A percentile compares a stretch with the other conserved stretches of the same genome.
phyloP scores from a whole-genome alignment of 148 eudicot genomes.

The Camellia granthamiana region DNA sequence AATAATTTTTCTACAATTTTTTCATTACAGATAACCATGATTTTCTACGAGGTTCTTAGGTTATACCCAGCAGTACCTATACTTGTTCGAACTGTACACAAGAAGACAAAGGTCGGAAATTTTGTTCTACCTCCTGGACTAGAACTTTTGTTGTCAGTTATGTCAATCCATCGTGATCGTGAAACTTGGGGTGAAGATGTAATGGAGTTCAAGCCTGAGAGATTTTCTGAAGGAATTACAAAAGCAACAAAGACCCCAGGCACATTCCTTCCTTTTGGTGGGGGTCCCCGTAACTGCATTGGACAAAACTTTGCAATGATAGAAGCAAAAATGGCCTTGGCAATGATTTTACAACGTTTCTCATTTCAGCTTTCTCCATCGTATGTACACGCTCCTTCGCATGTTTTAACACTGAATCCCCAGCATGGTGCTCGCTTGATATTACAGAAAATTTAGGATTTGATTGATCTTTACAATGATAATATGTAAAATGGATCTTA shows the following conservation, averaged over 20 bases:
- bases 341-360: slow-evolving; percentile 41
- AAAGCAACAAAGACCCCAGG: slow-evolving; percentile 36
- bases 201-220: slow-evolving; percentile 52
- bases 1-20: too few species aligned
- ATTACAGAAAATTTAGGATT: slow-evolving; percentile 13
- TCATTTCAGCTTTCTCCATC: slow-evolving; percentile 44
- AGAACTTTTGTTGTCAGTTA: slow-evolving; percentile 21
- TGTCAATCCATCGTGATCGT: slow-evolving; percentile 32
- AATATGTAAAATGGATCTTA: neutral
- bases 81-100: slow-evolving; percentile 5
- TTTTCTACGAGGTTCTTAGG: slow-evolving; percentile 48
- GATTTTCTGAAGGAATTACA: slow-evolving; percentile 49
- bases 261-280: slow-evolving; percentile 46
- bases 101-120: slow-evolving; percentile 34
- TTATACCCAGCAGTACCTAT: slow-evolving; percentile 35
- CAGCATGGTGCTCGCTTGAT: slow-evolving; percentile 50
- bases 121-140: slow-evolving; percentile 37
- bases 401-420: slow-evolving; percentile 31
- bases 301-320: slow-evolving; percentile 50
- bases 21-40: slow-evolving; percentile 41
- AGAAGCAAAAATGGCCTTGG: slow-evolving; percentile 43
- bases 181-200: slow-evolving; percentile 60
- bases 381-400: slow-evolving; percentile 52
- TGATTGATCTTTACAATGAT: too few species aligned
- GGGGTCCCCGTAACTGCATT: slow-evolving; percentile 56